A percentile compares a stretch with the other conserved stretches of the same genome.
phyloP scores from a whole-genome alignment of 2,329 filamentous ascomycete genomes.

The Westerdykella sp. region DNA sequence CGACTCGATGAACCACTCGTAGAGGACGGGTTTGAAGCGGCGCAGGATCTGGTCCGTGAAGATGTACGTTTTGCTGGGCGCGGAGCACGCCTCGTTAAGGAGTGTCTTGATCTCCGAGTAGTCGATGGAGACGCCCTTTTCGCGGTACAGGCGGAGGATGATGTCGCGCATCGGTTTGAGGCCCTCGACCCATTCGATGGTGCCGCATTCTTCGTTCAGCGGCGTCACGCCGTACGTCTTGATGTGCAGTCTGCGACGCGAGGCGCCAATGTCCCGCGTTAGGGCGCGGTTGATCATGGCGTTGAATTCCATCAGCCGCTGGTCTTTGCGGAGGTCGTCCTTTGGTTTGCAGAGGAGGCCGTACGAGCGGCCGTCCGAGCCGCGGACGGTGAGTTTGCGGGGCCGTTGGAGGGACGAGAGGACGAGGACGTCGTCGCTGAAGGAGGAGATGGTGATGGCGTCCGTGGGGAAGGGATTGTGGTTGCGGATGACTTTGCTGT shows the following conservation, averaged over 20 bases:
- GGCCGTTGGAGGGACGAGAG: conserved; percentile 89
- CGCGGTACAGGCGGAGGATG: conserved; percentile 68
- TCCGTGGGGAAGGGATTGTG: conserved; percentile 86
- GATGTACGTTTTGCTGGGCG: conserved; percentile 56
- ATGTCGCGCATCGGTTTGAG: conserved; percentile 92
- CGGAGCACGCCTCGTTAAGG: conserved; percentile 60
- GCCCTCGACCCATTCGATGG: conserved; percentile 98
- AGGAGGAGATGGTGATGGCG: conserved; percentile 71
- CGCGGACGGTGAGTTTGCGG: conserved; percentile 78
- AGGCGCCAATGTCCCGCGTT: conserved; percentile 85
- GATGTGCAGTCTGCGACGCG: conserved; percentile 75
- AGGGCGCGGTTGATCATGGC: conserved; percentile 93
- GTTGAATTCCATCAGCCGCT: conserved; percentile 99
- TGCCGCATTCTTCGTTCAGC: conserved; percentile 92
- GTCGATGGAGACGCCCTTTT: conserved; percentile 62
- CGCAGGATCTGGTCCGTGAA: conserved; percentile 63
- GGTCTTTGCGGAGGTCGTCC: conserved; percentile 94
- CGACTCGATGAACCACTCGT: conserved; percentile 91
- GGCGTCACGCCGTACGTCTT: conserved; percentile 96
- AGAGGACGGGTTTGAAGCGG: conserved; percentile 78
- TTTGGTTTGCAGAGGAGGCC: conserved; percentile 95
- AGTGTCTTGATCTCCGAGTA: conserved; percentile 57
- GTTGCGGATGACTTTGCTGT: conserved; percentile 58
- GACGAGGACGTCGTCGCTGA: conserved; percentile 83
- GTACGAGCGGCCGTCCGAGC: conserved; percentile 82